Base-by-base conservation (phyloP, 2,329 filamentous ascomycete genomes). In the Phaeosphaeria sp. region DNA sequence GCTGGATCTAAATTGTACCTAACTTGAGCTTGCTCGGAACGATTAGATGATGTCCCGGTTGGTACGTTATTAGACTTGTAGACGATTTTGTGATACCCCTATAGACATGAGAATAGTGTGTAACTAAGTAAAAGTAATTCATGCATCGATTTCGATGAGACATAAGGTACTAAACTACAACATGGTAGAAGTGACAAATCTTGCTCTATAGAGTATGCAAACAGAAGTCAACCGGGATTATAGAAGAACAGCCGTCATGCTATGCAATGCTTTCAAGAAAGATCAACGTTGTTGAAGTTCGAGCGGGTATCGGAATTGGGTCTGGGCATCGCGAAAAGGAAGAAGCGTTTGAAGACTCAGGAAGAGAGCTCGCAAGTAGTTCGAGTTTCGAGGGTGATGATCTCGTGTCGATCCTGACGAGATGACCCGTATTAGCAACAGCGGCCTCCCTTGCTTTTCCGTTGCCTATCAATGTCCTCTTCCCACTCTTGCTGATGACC, bases 391-490 rank as follows among this genome's bases (percentile, higher is more conserved):
- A 43, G 3, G 11, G 9, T 15, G 25, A n/a, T 6, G 25, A 40
- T 13, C 7, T 52, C 21, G 18, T 20, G 21, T 22, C 30, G n/a
- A n/a, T n/a, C n/a, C n/a, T n/a, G n/a, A n/a, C n/a, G n/a, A n/a
- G n/a, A n/a, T n/a, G 20, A 24, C 21, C 20, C 8, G 17, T 40
- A 9, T 71, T 58, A 77, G 51, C 76, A 78, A 51, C 76, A 78
- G 45, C 63, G 72, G 22, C 75, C 74, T 24, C 71, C 67, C 58
- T 77, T 75, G 53, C 53, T 71, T 66, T 75, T 70, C 45, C 67
- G 63, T 1, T 61, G 63, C 49, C 69, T 63, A 8, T 70, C 68
- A 7, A 75, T 66, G 13, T 77, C 73, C 21, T 73, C 66, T 49
- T 74, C 70, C 73, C 72, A 75, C 42, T 75, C 71, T 47, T 73